Conservation (phyloP, 768 basidiomycete species). For the Suillus plorans region DNA sequence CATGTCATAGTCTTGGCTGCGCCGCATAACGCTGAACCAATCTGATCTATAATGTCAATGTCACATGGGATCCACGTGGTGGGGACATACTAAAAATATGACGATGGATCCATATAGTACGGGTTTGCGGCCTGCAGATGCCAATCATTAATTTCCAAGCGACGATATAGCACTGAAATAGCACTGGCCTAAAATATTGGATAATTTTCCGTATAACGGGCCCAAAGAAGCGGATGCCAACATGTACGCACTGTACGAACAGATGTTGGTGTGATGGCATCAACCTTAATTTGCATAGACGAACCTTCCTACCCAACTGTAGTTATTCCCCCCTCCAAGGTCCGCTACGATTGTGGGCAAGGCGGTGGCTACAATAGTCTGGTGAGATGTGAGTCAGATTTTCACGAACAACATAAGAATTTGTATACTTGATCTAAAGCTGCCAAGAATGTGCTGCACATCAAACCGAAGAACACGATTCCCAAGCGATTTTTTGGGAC, state of each 20-base stretch:
- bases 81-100: conserved; percentile 35
- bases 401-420: not conserved
- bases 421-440: conserved; percentile 45
- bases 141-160: not conserved
- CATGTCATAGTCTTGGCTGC: conserved; percentile 43
- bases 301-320: conserved; percentile 51
- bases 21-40: conserved; percentile 42
- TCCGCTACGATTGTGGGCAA: conserved; percentile 49
- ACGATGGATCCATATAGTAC: conserved; percentile 35
- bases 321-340: conserved; percentile 45
- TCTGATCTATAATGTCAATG: conserved; percentile 13
- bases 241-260: conserved; percentile 40
- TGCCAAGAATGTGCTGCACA: conserved; percentile 44
- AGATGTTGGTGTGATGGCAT: not conserved
- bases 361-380: conserved; percentile 50
- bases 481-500: conserved; percentile 42
- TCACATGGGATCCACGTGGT: not conserved
- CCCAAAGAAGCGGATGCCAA: conserved; percentile 41
- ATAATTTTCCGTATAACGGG: conserved; percentile 48
- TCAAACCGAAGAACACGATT: conserved; percentile 44
- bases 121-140: conserved; percentile 34
- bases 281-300: not conserved
- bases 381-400: too few species aligned
- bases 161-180: not conserved
- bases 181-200: conserved; percentile 37